Base-by-base conservation (phyloP, 176 grass and related monocot species). In the Tillandsia fasciculata region DNA sequence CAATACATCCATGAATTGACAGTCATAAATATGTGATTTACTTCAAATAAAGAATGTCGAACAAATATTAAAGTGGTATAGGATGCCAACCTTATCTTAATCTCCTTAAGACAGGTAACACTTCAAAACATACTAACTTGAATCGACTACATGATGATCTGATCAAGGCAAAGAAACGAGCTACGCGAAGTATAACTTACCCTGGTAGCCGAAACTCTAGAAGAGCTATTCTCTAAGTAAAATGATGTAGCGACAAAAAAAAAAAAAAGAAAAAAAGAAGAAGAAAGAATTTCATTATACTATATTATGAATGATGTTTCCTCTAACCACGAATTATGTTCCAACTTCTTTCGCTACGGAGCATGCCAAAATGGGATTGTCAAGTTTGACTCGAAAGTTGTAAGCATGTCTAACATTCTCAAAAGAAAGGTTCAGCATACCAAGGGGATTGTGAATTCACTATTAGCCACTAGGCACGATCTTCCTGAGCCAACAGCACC, bases 401-500 rank as follows among this genome's bases (percentile, higher is more conserved):
- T 10, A 72, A 48, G 49, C 0, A 26, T 42, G 64, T 12, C 51
- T 11, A 52, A 63, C 17, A 76, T 14, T 63, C 64, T 53, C 12
- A 63, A 50, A 63, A 12, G 50, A 61, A 56, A 69, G 24, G 2
- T 63, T 49, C 70, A 9, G 82, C 86, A 81, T 92, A 99, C 94
- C 89, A 99, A 70, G 49, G 89, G 89, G 79, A 99, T 54, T 5
- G 78, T 90, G 56, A 92, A 87, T 80, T 99, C 94, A 51, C 84
- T 83, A 72, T 92, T 99, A 69, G 80, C 87, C 78, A 93, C 72
- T 70, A 99, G 74, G 73, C 84, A 99, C 51, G 91, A 77, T 81
- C 94, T 90, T 80, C 89, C 94, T 53, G 89, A 85, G 74, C 94
- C 89, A 82, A 90, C 75, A 28, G 94, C 94, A 12, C 94, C 94